These are phyloP conservation scores for Cryptococcus floricola DNA, from an alignment of 1,284 basidiomycete genomes.

Conservation along the genomic window DNA sequence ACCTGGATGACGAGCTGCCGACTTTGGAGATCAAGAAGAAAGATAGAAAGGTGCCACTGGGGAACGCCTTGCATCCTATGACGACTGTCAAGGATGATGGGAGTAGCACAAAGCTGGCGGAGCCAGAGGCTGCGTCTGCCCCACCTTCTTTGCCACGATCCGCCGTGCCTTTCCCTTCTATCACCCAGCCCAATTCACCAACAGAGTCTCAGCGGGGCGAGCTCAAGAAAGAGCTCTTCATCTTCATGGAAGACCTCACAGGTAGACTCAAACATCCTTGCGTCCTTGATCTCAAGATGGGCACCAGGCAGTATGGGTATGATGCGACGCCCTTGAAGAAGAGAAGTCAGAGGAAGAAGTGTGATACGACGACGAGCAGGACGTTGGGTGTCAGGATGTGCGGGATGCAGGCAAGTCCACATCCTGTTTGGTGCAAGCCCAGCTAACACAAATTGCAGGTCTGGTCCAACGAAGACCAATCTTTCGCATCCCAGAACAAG, in stretches of 20 bases:
- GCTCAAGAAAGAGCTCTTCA: constrained; percentile 91
- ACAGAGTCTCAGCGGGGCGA: constrained; percentile 26
- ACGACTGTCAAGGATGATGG: constrained; percentile 2
- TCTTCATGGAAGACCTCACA: constrained; percentile 97
- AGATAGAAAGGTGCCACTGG: constrained; percentile 1
- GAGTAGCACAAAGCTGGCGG: neutral
- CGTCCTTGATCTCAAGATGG: constrained; percentile 98
- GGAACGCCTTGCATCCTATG: constrained; percentile 14
- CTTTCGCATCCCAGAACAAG: constrained; percentile 93
- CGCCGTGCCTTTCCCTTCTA: too few relatives aligned
- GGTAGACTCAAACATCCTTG: constrained; percentile 90
- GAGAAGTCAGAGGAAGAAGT: constrained; percentile 97
- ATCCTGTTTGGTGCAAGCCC: too few relatives aligned
- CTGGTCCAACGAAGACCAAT: constrained; percentile 76
- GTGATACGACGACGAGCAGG: constrained; percentile 89
- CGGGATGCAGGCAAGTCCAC: constrained; percentile 86
- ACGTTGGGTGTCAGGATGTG: constrained; percentile 89
- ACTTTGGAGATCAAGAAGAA: constrained; percentile 15
- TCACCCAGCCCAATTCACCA: neutral
- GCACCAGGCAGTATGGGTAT: constrained; percentile 95
- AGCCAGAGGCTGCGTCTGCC: neutral
- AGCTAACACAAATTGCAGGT: constrained; percentile 57
- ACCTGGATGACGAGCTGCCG: constrained; percentile 40
- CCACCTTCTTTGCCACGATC: too few relatives aligned
- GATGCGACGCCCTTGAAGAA: constrained; percentile 91